These are phyloP conservation scores for Dactylonectria macrodidyma DNA, from an alignment of 2,329 filamentous ascomycete species.

Conservation along the genomic window DNA sequence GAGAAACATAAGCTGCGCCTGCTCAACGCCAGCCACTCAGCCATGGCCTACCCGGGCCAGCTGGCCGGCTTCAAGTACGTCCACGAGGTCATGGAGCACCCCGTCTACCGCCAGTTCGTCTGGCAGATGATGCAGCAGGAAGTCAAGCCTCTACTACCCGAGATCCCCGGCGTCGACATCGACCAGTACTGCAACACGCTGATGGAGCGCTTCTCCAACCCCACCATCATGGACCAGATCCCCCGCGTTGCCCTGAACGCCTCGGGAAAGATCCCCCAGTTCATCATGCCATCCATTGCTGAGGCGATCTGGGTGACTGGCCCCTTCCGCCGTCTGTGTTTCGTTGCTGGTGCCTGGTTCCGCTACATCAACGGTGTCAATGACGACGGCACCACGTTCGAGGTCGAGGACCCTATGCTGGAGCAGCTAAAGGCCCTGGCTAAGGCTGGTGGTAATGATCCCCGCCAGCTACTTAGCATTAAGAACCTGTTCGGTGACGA, in stretches of 20 bases:
- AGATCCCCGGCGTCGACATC: conserved; percentile 65
- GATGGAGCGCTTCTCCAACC: conserved; percentile 69
- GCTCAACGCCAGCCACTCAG: conserved; percentile 68
- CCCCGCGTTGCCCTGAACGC: conserved; percentile 66
- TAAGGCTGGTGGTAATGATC: conserved; percentile 58
- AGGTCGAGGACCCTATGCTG: conserved; percentile 64
- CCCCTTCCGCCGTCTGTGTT: conserved; percentile 64
- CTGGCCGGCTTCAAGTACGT: conserved; percentile 68
- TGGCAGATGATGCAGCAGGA: conserved; percentile 70
- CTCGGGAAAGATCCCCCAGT: conserved; percentile 69
- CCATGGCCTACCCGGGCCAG: conserved; percentile 66
- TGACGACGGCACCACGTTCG: conserved; percentile 60
- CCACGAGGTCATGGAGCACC: conserved; percentile 67
- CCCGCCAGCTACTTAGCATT: conserved; percentile 60
- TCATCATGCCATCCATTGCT: conserved; percentile 64
- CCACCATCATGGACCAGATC: conserved; percentile 69
- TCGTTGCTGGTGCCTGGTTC: conserved; percentile 66
- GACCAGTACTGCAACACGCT: conserved; percentile 68
- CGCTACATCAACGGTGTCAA: conserved; percentile 65
- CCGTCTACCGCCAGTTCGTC: conserved; percentile 62
- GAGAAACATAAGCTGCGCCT: conserved; percentile 71
- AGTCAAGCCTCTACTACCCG: conserved; percentile 66
- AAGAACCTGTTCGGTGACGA: conserved; percentile 66
- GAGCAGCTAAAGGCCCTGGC: conserved; percentile 64
- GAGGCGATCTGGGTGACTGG: conserved; percentile 62